Evolutionary conservation across 768 basidiomycete genomes (phyloP), one percentile per base, ranked within the genome.

Genomic region (Trametes villosa): DNA sequence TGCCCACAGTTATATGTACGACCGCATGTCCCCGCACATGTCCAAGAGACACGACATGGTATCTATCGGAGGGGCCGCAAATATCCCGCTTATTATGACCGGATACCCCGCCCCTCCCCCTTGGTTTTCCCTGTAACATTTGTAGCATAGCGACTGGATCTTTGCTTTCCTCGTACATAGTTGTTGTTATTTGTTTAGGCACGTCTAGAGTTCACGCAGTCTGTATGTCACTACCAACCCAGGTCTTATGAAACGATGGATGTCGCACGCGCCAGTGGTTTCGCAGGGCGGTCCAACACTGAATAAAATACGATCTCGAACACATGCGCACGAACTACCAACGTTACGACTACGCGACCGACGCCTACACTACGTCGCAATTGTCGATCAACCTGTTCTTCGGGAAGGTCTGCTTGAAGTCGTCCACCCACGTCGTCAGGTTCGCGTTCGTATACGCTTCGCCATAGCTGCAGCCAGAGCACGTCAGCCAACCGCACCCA

Each of bases 401-500:
- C 1, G 85, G 85, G 67, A 81, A 75, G 5, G 75, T 55, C 59
- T 82, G 81, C 8, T 67, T 65, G 59, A 72, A 82, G 53, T 82
- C 82, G 34, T 75, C 73, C 27, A 6, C 66, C 83, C 81, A 80
- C 17, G 79, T 81, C 46, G 79, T 80, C 33, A 78, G 63, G 71
- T 86, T 86, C 13, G 87, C 75, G 65, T 94, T 89, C 11, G 78
- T 83, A 69, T 93, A 94, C 4, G 89, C 87, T 50, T 88, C 84
- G 26, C 80, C 71, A 67, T 90, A 85, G 58, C 85, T 87, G 60
- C 17, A 41, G 46, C 41, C 42, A 24, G 55, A 18, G 38, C 30
- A 2, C 13, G 33, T 46, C 8, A 30, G n/a, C 26, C 15, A 6
- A 4, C 13, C 36, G 13, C 36, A 17, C 15, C 13, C 13, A 9